phyloP scores from a whole-genome alignment of 306 rosid genomes.

The Quercus parvula region DNA sequence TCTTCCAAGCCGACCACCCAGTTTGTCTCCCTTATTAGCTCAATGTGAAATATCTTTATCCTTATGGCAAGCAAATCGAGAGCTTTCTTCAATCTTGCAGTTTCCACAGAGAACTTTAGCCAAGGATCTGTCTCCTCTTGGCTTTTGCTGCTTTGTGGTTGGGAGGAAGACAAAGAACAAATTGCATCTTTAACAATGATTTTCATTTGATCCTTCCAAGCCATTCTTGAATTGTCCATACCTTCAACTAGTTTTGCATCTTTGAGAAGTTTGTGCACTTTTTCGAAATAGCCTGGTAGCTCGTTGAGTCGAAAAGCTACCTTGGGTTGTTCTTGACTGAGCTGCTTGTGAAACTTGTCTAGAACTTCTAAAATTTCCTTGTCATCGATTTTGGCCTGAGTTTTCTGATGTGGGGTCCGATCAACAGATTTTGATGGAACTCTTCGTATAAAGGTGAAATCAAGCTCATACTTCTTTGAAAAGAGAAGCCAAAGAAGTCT shows the following conservation, averaged over 20 bases:
- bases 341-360: too few species aligned
- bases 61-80: not conserved
- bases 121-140: not conserved
- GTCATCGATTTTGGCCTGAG: not conserved
- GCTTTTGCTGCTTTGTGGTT: not conserved
- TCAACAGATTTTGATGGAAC: slow-evolving; percentile 12
- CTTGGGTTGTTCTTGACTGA: too few species aligned
- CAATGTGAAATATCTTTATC: slow-evolving; percentile 1
- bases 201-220: slow-evolving; percentile 15
- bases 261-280: not conserved
- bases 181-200: not conserved
- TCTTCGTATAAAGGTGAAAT: slow-evolving; percentile 2
- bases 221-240: not conserved
- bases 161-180: too few species aligned
- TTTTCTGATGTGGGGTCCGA: too few species aligned
- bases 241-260: not conserved
- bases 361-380: too few species aligned
- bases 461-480: not conserved
- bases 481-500: not conserved
- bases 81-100: slow-evolving; percentile 2
- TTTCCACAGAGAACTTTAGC: not conserved
- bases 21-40: slow-evolving; percentile 8
- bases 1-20: slow-evolving; percentile 21
- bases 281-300: not conserved
- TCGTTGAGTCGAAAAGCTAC: too few species aligned